These are phyloP conservation scores for Homolaphlyctis polyrhiza DNA, from an alignment of 371 early-diverging fungal genomes.

Conservation along the genomic window DNA sequence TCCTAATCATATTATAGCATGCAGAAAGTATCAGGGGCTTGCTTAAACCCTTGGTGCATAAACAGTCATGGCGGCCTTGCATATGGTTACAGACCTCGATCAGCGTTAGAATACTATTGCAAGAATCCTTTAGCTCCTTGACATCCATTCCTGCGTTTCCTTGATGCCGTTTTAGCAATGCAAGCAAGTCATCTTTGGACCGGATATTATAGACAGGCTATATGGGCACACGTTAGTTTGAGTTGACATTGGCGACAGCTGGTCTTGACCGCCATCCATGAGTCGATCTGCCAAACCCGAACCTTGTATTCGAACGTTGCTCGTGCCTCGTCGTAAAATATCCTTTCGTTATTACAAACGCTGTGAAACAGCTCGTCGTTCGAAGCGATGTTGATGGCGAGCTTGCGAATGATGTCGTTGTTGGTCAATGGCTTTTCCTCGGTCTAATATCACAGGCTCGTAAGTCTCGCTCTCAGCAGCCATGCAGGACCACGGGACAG, in stretches of 20 bases:
- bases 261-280: not conserved
- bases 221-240: not conserved
- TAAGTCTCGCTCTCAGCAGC: not conserved
- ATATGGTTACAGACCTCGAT: slow-evolving; percentile 15
- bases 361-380: not conserved
- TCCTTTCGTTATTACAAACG: not conserved
- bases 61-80: no score
- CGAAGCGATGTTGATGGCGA: slow-evolving; percentile 1
- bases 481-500: no score
- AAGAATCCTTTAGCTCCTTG: slow-evolving; percentile 73
- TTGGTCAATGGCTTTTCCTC: slow-evolving; percentile 7
- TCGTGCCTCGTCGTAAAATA: not conserved
- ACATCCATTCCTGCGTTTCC: slow-evolving; percentile 63
- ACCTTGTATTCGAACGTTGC: not conserved
- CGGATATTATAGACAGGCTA: slow-evolving; percentile 71
- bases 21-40: no score
- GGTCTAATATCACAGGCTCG: not conserved
- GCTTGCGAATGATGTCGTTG: slow-evolving; percentile 11
- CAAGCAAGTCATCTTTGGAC: slow-evolving; percentile 67
- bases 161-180: slow-evolving; percentile 52
- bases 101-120: not conserved
- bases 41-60: no score
- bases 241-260: slow-evolving; percentile 6
- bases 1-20: no score
- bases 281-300: not conserved